Evolutionary conservation across 225 moss, liverwort and hornwort species (phyloP).

Genomic region (Marchantia polymorpha): DNA sequence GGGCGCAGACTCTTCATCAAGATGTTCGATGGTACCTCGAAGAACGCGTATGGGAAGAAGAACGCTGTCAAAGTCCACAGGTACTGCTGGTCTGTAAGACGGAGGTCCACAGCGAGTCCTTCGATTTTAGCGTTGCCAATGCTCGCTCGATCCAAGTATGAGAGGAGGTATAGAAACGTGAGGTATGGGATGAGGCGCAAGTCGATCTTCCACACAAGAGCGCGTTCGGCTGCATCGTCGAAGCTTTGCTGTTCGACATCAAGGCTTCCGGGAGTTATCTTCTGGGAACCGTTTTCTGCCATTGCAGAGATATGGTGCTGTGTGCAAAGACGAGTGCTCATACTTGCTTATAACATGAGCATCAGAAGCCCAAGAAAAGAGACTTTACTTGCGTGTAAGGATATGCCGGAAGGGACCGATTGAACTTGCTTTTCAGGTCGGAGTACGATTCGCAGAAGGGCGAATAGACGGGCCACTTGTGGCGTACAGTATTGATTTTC

Average conservation of each 20-base stretch:
- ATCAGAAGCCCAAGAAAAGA: too few relatives aligned
- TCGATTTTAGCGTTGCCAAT: slow-evolving; percentile 13
- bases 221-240: background rate
- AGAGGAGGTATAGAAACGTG: background rate
- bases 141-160: background rate
- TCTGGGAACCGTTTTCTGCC: background rate
- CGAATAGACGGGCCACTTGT: too few relatives aligned
- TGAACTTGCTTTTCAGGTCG: too few relatives aligned
- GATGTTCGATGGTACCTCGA: slow-evolving; percentile 5
- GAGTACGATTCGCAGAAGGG: too few relatives aligned
- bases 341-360: too few relatives aligned
- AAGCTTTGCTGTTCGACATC: too few relatives aligned
- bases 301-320: background rate
- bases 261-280: background rate
- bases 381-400: too few relatives aligned
- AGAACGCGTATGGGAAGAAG: background rate
- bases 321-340: background rate
- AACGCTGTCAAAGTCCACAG: background rate
- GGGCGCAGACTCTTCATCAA: background rate
- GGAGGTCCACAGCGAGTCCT: background rate
- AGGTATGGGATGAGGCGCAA: slow-evolving; percentile 5
- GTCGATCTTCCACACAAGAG: slow-evolving; percentile 6
- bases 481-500: too few relatives aligned
- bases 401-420: too few relatives aligned
- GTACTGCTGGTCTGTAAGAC: slow-evolving; percentile 6